Evolutionary conservation across 257 asterid genomes (phyloP).

Genomic region (Solanum ossicruentum): DNA sequence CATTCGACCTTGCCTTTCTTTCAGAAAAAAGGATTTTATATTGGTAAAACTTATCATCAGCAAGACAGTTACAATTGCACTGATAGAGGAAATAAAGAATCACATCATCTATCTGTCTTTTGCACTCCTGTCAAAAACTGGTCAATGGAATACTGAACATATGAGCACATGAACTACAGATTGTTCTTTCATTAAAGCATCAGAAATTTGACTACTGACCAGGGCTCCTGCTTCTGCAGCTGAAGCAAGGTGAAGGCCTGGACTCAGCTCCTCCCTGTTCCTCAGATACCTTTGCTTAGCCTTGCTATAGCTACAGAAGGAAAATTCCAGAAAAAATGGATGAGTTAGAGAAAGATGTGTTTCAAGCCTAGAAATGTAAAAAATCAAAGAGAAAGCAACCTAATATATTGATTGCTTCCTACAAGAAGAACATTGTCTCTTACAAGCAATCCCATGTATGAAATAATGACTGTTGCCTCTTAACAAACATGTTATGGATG

Average conservation of each 20-base stretch:
- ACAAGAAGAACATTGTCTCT: background rate
- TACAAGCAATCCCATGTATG: background rate
- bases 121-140: background rate
- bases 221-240: slow-evolving; percentile 98
- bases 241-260: slow-evolving; percentile 83
- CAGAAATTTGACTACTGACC: slow-evolving; percentile 39
- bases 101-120: background rate
- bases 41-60: background rate
- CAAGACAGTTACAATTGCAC: background rate
- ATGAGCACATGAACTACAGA: background rate
- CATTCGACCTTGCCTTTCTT: background rate
- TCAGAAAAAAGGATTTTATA: background rate
- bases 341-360: background rate
- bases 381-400: background rate
- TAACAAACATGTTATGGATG: background rate
- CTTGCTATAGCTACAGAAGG: slow-evolving; percentile 49
- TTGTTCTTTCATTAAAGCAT: background rate
- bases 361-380: background rate
- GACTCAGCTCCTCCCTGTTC: slow-evolving; percentile 58
- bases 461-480: background rate
- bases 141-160: background rate
- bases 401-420: background rate
- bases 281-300: slow-evolving; percentile 79
- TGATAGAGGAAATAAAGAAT: background rate
- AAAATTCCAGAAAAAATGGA: background rate